phyloP scores from a whole-genome alignment of 116 monocot species.

The Papilionanthe hybrid region DNA sequence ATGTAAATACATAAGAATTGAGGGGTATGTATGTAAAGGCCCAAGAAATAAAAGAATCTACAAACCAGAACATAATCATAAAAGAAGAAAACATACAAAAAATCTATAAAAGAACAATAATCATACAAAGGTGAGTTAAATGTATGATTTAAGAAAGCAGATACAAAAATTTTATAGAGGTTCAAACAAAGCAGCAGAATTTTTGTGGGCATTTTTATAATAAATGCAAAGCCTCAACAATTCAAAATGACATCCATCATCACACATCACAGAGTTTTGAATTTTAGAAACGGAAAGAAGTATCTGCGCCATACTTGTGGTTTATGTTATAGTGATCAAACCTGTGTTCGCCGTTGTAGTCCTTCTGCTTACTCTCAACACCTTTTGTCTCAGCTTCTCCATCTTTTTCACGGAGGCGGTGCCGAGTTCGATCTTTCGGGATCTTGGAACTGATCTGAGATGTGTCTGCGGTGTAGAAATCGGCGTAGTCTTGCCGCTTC shows the following conservation, averaged over 20 bases:
- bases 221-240: background rate
- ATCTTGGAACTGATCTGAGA: constrained; percentile 47
- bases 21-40: no score
- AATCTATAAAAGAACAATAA: no score
- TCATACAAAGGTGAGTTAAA: no score
- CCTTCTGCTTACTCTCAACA: constrained; percentile 32
- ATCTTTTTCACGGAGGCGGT: constrained; percentile 61
- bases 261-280: background rate
- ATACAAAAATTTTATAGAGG: no score
- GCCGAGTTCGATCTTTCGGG: constrained; percentile 56
- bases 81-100: no score
- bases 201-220: background rate
- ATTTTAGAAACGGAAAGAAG: constrained; percentile 34
- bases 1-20: no score
- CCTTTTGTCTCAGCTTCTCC: constrained; percentile 49
- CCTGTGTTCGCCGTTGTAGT: constrained; percentile 39
- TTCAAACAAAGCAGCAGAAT: no score
- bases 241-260: background rate
- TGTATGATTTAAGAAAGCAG: no score
- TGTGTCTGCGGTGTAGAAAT: constrained; percentile 71
- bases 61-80: no score
- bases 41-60: no score
- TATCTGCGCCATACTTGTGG: constrained; percentile 60
- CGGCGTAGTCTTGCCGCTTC: constrained; percentile 72
- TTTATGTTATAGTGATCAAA: constrained; percentile 75